Evolutionary conservation across 768 basidiomycete species (phyloP).

Genomic region (Termitomyces sp.): DNA sequence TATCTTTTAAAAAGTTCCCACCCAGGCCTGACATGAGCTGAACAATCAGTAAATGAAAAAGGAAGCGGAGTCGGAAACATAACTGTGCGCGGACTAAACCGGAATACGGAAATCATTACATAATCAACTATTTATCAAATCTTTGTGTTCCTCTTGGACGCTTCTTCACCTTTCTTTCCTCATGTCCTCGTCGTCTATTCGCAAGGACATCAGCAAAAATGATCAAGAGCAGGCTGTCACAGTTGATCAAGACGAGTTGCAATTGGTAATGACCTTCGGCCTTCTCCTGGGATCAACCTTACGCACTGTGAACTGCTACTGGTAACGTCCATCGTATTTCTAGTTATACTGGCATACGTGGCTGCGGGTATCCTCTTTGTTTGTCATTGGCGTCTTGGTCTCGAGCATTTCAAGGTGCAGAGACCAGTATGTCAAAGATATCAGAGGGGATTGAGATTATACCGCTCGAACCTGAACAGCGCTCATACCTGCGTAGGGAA

Average conservation of each 20-base stretch:
- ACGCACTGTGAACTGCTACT: conserved; percentile 36
- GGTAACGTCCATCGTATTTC: conserved; percentile 65
- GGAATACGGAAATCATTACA: conserved; percentile 5
- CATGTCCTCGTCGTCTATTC: conserved; percentile 25
- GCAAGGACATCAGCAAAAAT: conserved; percentile 21
- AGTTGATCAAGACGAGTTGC: conserved; percentile 40
- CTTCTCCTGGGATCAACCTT: conserved; percentile 26
- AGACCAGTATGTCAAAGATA: conserved; percentile 23
- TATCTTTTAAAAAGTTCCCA: no score
- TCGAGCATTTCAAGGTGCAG: conserved; percentile 21
- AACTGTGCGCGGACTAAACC: neutral
- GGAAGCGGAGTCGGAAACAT: no score
- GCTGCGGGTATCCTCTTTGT: conserved; percentile 87
- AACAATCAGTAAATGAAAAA: no score
- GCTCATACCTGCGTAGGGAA: conserved; percentile 99
- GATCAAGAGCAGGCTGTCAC: conserved; percentile 24
- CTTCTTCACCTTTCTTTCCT: conserved; percentile 3
- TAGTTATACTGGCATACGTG: conserved; percentile 63
- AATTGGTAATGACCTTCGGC: conserved; percentile 39
- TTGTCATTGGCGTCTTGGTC: conserved; percentile 18
- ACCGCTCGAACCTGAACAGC: conserved; percentile 98
- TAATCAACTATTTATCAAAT: conserved; percentile 7
- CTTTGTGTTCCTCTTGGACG: neutral
- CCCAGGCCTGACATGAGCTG: no score
- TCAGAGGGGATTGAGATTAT: conserved; percentile 85